phyloP scores from a whole-genome alignment of 73 alveolate species.

The Tetrahymena thermophila region DNA sequence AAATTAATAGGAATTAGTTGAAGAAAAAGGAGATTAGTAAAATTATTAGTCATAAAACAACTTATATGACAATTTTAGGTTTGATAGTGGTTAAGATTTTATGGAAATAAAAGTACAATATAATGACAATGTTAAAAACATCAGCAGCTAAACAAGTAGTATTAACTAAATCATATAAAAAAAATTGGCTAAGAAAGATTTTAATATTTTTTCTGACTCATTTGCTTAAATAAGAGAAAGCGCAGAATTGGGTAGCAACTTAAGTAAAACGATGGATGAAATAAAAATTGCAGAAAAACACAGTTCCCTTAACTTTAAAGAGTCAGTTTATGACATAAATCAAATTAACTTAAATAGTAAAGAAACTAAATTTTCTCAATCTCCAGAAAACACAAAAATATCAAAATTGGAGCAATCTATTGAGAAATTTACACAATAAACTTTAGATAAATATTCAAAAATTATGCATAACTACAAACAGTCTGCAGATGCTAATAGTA shows the following conservation, averaged over 20 bases:
- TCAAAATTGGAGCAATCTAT: neutral
- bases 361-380: neutral
- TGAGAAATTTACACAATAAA: neutral
- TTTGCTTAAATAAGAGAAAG: neutral
- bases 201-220: neutral
- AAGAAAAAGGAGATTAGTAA: neutral
- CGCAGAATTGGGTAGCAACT: neutral
- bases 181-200: neutral
- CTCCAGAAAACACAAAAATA: neutral
- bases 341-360: neutral
- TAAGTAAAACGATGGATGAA: neutral
- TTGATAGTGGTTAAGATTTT: neutral
- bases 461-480: too few species aligned
- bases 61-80: neutral
- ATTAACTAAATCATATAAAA: neutral
- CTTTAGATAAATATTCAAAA: neutral
- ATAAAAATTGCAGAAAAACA: neutral
- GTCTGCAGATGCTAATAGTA: neutral
- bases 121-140: too few species aligned
- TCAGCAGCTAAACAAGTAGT: neutral
- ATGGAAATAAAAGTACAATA: neutral
- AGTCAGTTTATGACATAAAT: neutral
- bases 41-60: too few species aligned
- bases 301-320: neutral
- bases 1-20: too few species aligned